A percentile compares a stretch with the other conserved stretches of the same genome.
Conservation (phyloP, 495 filamentous ascomycete species). For the Penicillium flavigenum region DNA sequence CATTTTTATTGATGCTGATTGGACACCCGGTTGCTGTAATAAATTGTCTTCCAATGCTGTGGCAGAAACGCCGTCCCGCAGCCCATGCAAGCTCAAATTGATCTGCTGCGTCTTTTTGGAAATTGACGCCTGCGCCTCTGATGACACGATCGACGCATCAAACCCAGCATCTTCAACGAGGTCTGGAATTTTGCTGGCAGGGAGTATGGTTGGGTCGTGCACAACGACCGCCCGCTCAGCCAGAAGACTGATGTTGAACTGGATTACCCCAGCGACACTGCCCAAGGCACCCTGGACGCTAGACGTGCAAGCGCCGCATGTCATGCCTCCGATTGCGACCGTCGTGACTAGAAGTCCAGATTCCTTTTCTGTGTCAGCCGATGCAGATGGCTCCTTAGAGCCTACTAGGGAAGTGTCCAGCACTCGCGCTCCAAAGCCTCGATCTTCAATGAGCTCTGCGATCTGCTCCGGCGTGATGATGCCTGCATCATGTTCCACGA, state of each 20-base stretch:
- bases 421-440: slow-evolving; percentile 87
- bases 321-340: slow-evolving; percentile 89
- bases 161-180: slow-evolving; percentile 77
- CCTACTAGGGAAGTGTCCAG: slow-evolving; percentile 45
- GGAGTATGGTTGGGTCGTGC: slow-evolving; percentile 72
- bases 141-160: slow-evolving; percentile 70
- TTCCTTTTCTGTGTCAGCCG: slow-evolving; percentile 40
- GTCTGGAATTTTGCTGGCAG: slow-evolving; percentile 65
- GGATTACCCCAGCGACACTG: slow-evolving; percentile 69
- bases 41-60: slow-evolving; percentile 69
- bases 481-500: slow-evolving; percentile 74
- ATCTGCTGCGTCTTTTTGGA: slow-evolving; percentile 47
- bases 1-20: slow-evolving; percentile 68
- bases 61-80: slow-evolving; percentile 68
- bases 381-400: slow-evolving; percentile 16
- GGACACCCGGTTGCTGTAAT: slow-evolving; percentile 64
- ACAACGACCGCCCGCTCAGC: slow-evolving; percentile 88
- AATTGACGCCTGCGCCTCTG: slow-evolving; percentile 36
- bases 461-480: slow-evolving; percentile 67
- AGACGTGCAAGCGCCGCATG: slow-evolving; percentile 92
- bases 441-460: slow-evolving; percentile 85
- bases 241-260: slow-evolving; percentile 90
- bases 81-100: slow-evolving; percentile 81
- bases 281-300: slow-evolving; percentile 84
- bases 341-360: slow-evolving; percentile 64